phyloP scores from a whole-genome alignment of 1,284 basidiomycete genomes.

The Cryptococcus maquisensis region DNA sequence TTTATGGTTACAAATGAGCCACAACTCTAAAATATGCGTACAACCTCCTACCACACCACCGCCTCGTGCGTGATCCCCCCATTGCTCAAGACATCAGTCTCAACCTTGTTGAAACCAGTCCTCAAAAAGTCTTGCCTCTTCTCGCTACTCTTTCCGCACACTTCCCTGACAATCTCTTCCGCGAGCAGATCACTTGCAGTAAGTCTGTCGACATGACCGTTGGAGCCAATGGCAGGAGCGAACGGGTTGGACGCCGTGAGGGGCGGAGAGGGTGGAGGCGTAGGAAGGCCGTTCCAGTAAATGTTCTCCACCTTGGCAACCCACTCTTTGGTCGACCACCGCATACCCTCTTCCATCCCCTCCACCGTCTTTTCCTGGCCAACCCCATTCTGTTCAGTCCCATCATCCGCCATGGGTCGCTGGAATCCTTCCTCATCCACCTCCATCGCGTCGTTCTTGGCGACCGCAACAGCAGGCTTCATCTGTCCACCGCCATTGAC shows the following conservation, averaged over 20 bases:
- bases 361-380: conserved; percentile 5
- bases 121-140: conserved; percentile 59
- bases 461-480: conserved; percentile 50
- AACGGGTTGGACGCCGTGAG: conserved; percentile 7
- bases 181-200: conserved; percentile 52
- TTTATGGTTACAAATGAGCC: no score
- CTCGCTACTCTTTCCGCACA: conserved; percentile 50
- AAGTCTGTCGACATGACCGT: not conserved
- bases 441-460: conserved; percentile 11
- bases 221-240: not conserved
- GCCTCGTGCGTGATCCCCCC: conserved; percentile 54
- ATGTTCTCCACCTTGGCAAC: conserved; percentile 67
- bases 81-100: conserved; percentile 70
- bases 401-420: conserved; percentile 55
- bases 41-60: conserved; percentile 66
- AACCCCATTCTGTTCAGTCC: conserved; percentile 19
- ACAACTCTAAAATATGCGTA: no score
- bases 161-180: conserved; percentile 49
- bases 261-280: conserved; percentile 54
- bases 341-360: conserved; percentile 50
- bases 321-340: conserved; percentile 61
- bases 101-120: conserved; percentile 80
- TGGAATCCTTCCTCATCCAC: conserved; percentile 62
- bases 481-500: conserved; percentile 97
- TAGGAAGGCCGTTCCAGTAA: conserved; percentile 63